A percentile compares a stretch with the other conserved stretches of the same genome.
These are phyloP conservation scores for Peronospora belbahrii DNA, from an alignment of 352 stramenopile genomes.

Conservation along the genomic window DNA sequence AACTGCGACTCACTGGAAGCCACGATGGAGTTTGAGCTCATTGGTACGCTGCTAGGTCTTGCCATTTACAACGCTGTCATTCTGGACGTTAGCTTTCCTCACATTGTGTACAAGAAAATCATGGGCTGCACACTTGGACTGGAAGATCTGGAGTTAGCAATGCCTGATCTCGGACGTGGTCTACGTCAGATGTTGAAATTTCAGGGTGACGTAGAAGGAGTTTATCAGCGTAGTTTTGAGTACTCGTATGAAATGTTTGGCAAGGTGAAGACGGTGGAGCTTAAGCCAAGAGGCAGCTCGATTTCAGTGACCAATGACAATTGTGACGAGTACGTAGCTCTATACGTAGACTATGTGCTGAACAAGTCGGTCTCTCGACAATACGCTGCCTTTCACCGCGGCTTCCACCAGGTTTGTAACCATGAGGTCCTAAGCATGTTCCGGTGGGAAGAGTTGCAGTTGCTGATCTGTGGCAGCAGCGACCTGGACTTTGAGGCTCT, in stretches of 20 bases:
- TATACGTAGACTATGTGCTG: slow-evolving; percentile 72
- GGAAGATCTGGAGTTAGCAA: slow-evolving; percentile 45
- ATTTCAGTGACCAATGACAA: slow-evolving; percentile 64
- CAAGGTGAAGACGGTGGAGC: slow-evolving; percentile 67
- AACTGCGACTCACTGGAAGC: slow-evolving; percentile 75
- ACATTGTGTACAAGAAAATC: slow-evolving; percentile 80
- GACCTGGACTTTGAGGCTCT: slow-evolving; percentile 77
- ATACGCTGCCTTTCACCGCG: slow-evolving; percentile 65
- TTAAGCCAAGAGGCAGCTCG: slow-evolving; percentile 48
- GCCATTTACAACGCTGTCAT: slow-evolving; percentile 86
- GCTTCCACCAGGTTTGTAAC: slow-evolving; percentile 73
- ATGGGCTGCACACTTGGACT: slow-evolving; percentile 47
- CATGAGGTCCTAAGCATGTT: slow-evolving; percentile 68
- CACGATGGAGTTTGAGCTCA: slow-evolving; percentile 82
- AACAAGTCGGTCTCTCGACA: slow-evolving; percentile 52
- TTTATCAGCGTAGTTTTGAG: slow-evolving; percentile 70
- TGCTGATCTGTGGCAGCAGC: slow-evolving; percentile 66
- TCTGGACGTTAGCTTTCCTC: slow-evolving; percentile 72
- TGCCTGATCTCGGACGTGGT: slow-evolving; percentile 55
- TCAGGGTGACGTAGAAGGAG: slow-evolving; percentile 56
- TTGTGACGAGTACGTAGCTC: slow-evolving; percentile 55
- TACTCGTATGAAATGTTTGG: slow-evolving; percentile 79
- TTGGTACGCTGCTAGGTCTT: slow-evolving; percentile 70
- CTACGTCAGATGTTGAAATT: slow-evolving; percentile 62
- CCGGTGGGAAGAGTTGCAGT: slow-evolving; percentile 68